phyloP scores from a whole-genome alignment of 441 rosid species.

The Dalechampia spathulata region DNA sequence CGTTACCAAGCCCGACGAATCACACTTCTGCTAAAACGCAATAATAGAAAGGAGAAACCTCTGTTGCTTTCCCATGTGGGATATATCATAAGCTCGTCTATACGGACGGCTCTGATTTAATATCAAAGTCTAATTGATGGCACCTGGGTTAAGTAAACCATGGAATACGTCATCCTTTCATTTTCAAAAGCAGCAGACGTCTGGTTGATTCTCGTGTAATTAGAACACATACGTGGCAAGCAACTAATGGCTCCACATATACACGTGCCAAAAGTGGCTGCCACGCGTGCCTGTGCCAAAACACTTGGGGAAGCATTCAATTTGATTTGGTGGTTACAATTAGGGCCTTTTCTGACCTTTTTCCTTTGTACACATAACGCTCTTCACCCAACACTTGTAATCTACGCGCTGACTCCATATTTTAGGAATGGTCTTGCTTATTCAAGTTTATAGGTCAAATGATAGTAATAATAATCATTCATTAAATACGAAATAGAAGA shows the following conservation, averaged over 20 bases:
- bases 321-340: neutral
- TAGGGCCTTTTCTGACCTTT: neutral
- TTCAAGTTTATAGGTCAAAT: no score
- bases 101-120: no score
- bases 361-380: neutral
- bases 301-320: neutral
- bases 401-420: neutral
- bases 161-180: neutral
- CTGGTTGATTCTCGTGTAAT: neutral
- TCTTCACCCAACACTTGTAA: neutral
- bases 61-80: neutral
- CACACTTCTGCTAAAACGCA: accelerated
- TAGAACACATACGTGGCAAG: neutral
- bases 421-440: no score
- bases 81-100: no score
- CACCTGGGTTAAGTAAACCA: no score
- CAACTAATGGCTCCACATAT: neutral
- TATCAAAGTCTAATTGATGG: no score
- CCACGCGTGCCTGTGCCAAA: neutral
- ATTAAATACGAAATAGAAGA: no score
- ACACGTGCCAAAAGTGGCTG: neutral
- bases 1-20: neutral
- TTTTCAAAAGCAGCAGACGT: neutral
- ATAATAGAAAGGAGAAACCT: accelerated
- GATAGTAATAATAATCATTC: no score